phyloP scores from a whole-genome alignment of 306 rosid genomes.

The Sindora glabra region DNA sequence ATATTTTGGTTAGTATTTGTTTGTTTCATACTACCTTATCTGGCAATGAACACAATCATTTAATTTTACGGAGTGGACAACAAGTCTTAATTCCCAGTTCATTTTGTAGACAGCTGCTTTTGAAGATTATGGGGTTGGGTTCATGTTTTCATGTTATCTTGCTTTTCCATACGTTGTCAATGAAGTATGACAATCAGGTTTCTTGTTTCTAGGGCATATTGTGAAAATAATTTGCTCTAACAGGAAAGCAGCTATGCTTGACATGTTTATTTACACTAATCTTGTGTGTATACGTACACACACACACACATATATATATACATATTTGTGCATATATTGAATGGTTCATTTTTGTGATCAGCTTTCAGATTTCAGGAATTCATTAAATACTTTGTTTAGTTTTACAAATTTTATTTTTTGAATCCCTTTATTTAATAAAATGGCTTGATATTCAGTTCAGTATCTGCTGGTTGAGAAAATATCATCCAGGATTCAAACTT shows the following conservation, averaged over 20 bases:
- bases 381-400: neutral
- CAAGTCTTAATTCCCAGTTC: neutral
- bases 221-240: neutral
- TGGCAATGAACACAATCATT: neutral
- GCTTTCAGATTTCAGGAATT: neutral
- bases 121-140: neutral
- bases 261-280: too few species aligned
- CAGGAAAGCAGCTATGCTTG: slow-evolving; percentile 5
- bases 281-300: too few species aligned
- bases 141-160: slow-evolving; percentile 1
- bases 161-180: neutral
- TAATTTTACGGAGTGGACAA: neutral
- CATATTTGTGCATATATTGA: neutral
- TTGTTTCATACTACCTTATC: neutral
- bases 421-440: neutral
- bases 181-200: neutral
- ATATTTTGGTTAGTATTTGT: neutral
- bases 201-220: neutral
- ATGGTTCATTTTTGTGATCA: neutral
- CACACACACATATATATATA: too few species aligned
- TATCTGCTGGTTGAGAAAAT: too few species aligned
- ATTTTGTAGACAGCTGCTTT: slow-evolving; percentile 3
- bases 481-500: too few species aligned
- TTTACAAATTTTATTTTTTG: neutral
- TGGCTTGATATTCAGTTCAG: neutral